phyloP scores from a whole-genome alignment of 164 flowering plant species.

The Kalanchoe fedtschenkoi region DNA sequence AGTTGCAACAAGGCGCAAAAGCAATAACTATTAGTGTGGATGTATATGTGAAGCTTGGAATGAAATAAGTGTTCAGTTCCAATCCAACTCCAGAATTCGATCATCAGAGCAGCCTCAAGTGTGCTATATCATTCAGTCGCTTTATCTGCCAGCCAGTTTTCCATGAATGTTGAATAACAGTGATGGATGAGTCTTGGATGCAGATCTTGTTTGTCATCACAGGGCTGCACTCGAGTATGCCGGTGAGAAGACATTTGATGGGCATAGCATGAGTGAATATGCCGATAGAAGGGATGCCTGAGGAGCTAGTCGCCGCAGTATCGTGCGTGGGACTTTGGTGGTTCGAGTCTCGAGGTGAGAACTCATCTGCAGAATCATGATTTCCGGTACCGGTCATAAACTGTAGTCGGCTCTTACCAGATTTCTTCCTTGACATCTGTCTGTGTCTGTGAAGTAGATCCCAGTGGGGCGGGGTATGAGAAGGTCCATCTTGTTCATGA shows the following conservation, averaged over 20 bases:
- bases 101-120: slow-evolving; percentile 72
- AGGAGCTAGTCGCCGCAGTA: slow-evolving; percentile 25
- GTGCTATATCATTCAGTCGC: slow-evolving; percentile 78
- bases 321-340: slow-evolving; percentile 33
- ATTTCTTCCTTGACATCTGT: slow-evolving; percentile 63
- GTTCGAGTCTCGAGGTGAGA: slow-evolving; percentile 37
- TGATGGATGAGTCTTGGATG: slow-evolving; percentile 90
- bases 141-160: slow-evolving; percentile 90
- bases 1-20: too few species aligned
- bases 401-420: slow-evolving; percentile 92
- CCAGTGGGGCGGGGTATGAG: slow-evolving; percentile 40
- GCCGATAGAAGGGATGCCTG: slow-evolving; percentile 40
- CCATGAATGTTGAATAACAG: slow-evolving; percentile 72
- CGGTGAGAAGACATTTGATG: slow-evolving; percentile 80
- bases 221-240: slow-evolving; percentile 80
- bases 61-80: not conserved
- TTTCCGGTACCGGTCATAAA: slow-evolving; percentile 58
- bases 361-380: slow-evolving; percentile 61
- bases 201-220: slow-evolving; percentile 59
- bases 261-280: slow-evolving; percentile 77
- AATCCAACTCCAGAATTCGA: not conserved
- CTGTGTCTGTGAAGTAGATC: slow-evolving; percentile 57
- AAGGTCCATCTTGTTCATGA: slow-evolving; percentile 40
- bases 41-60: not conserved
- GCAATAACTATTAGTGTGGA: not conserved